phyloP scores from a whole-genome alignment of 306 rosid genomes.

The Albizia julibrissin region DNA sequence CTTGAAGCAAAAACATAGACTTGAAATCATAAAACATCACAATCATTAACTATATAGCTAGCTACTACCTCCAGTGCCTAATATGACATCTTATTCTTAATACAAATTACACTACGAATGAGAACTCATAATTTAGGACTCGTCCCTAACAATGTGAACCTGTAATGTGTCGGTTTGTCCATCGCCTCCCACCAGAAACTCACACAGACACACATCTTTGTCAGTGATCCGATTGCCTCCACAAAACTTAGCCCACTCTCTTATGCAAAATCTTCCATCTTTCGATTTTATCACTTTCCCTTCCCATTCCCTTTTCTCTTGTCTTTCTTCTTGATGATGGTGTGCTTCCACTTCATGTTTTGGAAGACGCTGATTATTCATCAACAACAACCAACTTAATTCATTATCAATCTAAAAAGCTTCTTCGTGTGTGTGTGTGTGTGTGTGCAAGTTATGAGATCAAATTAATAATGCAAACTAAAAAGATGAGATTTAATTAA shows the following conservation, averaged over 20 bases:
- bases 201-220: not conserved
- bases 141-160: not conserved
- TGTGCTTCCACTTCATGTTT: not conserved
- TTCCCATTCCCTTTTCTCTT: not conserved
- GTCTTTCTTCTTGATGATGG: not conserved
- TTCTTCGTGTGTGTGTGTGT: too few species aligned
- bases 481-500: not conserved
- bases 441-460: too few species aligned
- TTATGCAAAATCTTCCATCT: not conserved
- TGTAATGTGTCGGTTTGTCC: not conserved
- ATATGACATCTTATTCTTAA: too few species aligned
- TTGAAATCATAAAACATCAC: too few species aligned
- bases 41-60: too few species aligned
- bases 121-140: not conserved
- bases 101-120: too few species aligned
- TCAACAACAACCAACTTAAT: not conserved
- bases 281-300: not conserved
- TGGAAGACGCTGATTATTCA: not conserved
- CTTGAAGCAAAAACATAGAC: too few species aligned
- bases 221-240: not conserved
- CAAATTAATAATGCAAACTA: too few species aligned
- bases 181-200: not conserved
- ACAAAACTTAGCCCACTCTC: not conserved
- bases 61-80: too few species aligned
- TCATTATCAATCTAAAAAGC: not conserved